Base-by-base conservation (phyloP, 768 basidiomycete species). In the Rhodotorula paludigena region DNA sequence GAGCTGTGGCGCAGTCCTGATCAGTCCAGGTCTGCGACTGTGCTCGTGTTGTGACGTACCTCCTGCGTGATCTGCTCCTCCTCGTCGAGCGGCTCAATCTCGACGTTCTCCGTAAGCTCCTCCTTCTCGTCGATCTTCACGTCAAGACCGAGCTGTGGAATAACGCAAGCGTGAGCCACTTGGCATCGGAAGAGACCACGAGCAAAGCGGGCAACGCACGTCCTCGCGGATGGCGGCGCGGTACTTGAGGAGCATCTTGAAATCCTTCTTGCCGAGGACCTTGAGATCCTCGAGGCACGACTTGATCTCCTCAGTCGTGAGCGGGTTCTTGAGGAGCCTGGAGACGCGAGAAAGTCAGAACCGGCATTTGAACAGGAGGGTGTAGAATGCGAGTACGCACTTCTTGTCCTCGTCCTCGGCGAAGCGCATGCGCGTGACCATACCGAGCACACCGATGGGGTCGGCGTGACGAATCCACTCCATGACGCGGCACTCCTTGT, bases 241-340 rank as follows among this genome's bases (percentile, higher is more conserved):
- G 94, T 94, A 99, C 80, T 88, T 97, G 64, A 98, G 81, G 61
- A 99, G 80, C 15, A 83, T 76, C 78, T 97, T 98, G 82, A 99
- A 99, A 76, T 99, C 96, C 36, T 93, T 89, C 80, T 97, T 99
- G 41, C 96, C 96, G 41, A 99, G 81, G 8, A 99, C 96, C 78
- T 94, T 97, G 72, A 99, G 82, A 82, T 99, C 96, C 30, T 87
- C 85, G 72, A 87, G 88, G 77, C 89, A 91, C n/a, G 83, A 81
- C 77, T 85, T 84, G 69, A 98, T 81, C 60, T 98, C 94, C 1
- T 81, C 77, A 4, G 88, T 88, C 30, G 91, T 96, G 63, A 87
- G 80, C 56, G 84, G 82, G 57, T 87, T 79, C 57, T 81, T 81
- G 39, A 88, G 78, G 89, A 96, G 94, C 61, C 61, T 62, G 61